Conservation (phyloP, 306 rosid species). For the Dalbergia oliveri region DNA sequence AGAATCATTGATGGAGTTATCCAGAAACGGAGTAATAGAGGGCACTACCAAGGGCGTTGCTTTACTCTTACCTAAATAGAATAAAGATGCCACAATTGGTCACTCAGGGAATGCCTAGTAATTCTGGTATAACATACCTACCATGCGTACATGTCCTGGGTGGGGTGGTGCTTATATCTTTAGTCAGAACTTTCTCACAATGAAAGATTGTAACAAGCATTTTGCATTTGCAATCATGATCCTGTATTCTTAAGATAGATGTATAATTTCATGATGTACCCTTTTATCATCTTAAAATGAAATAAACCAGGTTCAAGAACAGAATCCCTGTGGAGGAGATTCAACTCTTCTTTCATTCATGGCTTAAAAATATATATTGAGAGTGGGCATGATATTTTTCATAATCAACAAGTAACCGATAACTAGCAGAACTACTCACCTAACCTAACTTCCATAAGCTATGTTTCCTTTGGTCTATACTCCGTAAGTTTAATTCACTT, state of each 20-base stretch:
- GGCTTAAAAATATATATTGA: not conserved
- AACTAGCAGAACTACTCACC: no score
- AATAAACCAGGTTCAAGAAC: not conserved
- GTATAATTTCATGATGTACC: not conserved
- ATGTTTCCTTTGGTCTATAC: no score
- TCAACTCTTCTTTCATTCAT: not conserved
- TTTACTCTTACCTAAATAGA: not conserved
- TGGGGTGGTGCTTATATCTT: not conserved
- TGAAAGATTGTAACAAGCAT: conserved; percentile 10
- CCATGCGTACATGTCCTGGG: not conserved
- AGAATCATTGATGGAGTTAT: not conserved
- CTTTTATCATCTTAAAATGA: not conserved
- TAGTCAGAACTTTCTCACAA: not conserved
- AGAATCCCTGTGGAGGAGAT: not conserved
- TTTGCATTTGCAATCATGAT: not conserved
- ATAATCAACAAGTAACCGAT: no score
- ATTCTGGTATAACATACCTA: conserved; percentile 11
- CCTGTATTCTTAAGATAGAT: not conserved
- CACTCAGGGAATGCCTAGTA: not conserved
- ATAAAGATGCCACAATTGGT: conserved; percentile 3
- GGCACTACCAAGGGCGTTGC: conserved; percentile 26
- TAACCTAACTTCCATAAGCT: no score
- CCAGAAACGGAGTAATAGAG: not conserved
- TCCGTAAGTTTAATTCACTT: not conserved
- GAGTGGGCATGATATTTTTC: not conserved